phyloP scores from a whole-genome alignment of 352 stramenopile genomes.

The Phytophthora fragariae region DNA sequence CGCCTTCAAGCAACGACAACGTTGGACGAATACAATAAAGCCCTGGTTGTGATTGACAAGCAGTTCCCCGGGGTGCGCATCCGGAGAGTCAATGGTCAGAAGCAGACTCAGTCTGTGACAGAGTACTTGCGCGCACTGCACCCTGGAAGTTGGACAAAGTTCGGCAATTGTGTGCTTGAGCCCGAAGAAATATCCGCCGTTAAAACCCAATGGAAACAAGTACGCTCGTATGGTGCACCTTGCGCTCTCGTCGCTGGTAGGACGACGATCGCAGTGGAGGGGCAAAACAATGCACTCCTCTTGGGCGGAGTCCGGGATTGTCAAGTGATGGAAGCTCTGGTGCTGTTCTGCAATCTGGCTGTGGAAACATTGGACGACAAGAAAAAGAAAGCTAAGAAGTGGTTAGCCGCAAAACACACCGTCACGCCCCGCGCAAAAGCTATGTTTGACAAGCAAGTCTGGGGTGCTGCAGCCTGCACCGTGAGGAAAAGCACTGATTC shows the following conservation, averaged over 20 bases:
- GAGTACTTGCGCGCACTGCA: background rate
- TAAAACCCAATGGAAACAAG: background rate
- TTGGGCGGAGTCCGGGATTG: background rate
- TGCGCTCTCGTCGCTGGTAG: background rate
- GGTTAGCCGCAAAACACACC: background rate
- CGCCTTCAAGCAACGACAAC: slow-evolving; percentile 7
- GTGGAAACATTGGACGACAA: background rate
- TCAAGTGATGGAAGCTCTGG: background rate
- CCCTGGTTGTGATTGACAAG: background rate
- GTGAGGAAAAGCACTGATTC: background rate
- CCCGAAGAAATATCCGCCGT: background rate
- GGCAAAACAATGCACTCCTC: background rate
- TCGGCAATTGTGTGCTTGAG: background rate
- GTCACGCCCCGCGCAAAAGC: background rate
- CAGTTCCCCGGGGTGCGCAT: background rate
- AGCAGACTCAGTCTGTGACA: background rate
- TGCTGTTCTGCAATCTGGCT: slow-evolving; percentile 1
- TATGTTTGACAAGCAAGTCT: slow-evolving; percentile 1
- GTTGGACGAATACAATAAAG: slow-evolving; percentile 3
- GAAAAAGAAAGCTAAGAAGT: slow-evolving; percentile 1
- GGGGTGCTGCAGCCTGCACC: background rate
- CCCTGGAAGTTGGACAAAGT: background rate
- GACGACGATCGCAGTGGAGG: background rate
- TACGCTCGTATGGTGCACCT: background rate
- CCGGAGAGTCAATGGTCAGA: background rate